Evolutionary conservation across 164 flowering plant genomes (phyloP).

Genomic region (Nymphaea colorata): DNA sequence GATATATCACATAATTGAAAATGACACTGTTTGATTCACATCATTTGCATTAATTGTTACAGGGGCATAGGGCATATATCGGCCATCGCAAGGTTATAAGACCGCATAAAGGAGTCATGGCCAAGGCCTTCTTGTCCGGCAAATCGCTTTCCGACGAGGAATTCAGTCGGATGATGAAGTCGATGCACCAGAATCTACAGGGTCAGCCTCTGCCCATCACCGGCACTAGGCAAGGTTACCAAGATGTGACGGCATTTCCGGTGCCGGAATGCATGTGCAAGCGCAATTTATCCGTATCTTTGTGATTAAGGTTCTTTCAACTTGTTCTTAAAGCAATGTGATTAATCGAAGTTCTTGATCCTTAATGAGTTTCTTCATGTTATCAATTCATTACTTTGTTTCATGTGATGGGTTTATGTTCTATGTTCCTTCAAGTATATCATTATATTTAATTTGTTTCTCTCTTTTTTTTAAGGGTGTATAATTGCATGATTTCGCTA

Average conservation of each 20-base stretch:
- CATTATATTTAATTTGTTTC: too few species aligned
- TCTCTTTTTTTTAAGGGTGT: too few species aligned
- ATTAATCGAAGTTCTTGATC: too few species aligned
- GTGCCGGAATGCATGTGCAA: conserved; percentile 90
- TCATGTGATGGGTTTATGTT: too few species aligned
- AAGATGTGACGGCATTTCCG: conserved; percentile 90
- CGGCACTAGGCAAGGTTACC: conserved; percentile 36
- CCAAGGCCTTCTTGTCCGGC: conserved; percentile 36
- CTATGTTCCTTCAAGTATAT: too few species aligned
- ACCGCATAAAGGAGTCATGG: conserved; percentile 91
- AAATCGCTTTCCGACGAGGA: conserved; percentile 43
- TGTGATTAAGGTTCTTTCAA: too few species aligned
- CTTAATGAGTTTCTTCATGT: too few species aligned
- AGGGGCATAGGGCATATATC: conserved; percentile 89
- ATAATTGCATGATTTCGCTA: too few species aligned
- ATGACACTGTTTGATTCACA: too few species aligned
- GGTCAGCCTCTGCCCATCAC: conserved; percentile 83
- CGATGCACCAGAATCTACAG: conserved; percentile 60
- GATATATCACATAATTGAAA: neutral
- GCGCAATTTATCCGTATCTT: neutral
- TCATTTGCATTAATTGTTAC: conserved; percentile 4
- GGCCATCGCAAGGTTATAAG: conserved; percentile 92
- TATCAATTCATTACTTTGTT: too few species aligned
- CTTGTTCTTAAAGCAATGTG: too few species aligned
- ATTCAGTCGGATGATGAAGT: conserved; percentile 52